A percentile compares a stretch with the other conserved stretches of the same genome.
Conservation (phyloP, 768 basidiomycete genomes). For the Lepiota venenata region DNA sequence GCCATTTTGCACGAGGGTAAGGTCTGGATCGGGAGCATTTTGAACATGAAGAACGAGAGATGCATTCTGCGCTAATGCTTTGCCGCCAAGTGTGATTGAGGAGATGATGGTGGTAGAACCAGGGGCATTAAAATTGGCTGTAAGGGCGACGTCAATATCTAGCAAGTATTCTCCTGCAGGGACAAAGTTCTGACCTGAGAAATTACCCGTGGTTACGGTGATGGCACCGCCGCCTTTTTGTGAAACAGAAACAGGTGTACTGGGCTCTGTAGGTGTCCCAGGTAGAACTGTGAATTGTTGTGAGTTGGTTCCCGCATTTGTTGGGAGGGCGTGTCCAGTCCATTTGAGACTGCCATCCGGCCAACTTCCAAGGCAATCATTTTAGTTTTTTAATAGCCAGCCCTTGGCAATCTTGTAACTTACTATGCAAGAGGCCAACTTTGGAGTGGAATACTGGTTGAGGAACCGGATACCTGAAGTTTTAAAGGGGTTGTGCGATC, state of each 20-base stretch:
- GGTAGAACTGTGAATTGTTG: slow-evolving; percentile 21
- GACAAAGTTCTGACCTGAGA: slow-evolving; percentile 23
- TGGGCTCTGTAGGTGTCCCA: slow-evolving; percentile 30
- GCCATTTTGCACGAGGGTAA: slow-evolving; percentile 12
- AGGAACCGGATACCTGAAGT: slow-evolving; percentile 1
- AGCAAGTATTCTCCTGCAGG: background rate
- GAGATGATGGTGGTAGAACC: slow-evolving; percentile 27
- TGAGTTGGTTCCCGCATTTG: slow-evolving; percentile 21
- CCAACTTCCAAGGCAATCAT: slow-evolving; percentile 23
- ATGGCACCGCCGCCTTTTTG: slow-evolving; percentile 19
- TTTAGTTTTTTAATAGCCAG: background rate
- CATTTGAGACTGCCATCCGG: slow-evolving; percentile 37
- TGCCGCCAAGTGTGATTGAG: slow-evolving; percentile 25
- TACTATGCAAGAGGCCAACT: slow-evolving; percentile 37
- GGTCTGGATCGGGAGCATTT: slow-evolving; percentile 30
- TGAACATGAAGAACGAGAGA: slow-evolving; percentile 29
- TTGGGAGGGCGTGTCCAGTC: slow-evolving; percentile 34
- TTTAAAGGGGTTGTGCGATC: slow-evolving; percentile 32
- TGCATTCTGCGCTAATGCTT: slow-evolving; percentile 24
- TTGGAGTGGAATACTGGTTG: slow-evolving; percentile 13
- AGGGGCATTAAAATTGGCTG: slow-evolving; percentile 29
- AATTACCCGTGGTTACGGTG: slow-evolving; percentile 30
- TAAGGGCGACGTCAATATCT: background rate
- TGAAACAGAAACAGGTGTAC: slow-evolving; percentile 26
- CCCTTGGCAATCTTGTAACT: background rate